Conservation (phyloP, 23 red algal genomes). For the Agarophyton chilense region DNA sequence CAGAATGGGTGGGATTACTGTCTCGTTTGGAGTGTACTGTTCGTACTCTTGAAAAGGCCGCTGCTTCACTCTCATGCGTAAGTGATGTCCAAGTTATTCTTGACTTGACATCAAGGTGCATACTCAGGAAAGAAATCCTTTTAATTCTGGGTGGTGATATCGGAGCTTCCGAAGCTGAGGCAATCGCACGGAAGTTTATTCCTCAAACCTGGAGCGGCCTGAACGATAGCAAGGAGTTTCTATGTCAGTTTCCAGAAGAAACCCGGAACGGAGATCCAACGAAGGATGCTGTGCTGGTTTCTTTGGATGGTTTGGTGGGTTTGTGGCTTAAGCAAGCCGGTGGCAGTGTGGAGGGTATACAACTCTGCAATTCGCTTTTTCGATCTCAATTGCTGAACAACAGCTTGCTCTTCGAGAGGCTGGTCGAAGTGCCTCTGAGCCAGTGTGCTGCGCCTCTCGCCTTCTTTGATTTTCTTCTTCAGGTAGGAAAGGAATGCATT, state of each 20-base stretch:
- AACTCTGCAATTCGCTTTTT: neutral
- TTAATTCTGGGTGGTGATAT: neutral
- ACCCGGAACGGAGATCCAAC: neutral
- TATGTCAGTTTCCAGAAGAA: neutral
- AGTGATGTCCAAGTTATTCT: conserved; percentile 54
- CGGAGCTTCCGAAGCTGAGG: conserved; percentile 19
- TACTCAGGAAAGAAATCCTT: conserved; percentile 20
- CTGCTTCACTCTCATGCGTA: conserved; percentile 6
- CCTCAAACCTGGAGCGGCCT: conserved; percentile 8
- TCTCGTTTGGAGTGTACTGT: conserved; percentile 17
- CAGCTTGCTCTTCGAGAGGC: neutral
- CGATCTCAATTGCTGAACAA: neutral
- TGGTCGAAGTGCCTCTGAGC: neutral
- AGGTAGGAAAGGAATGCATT: neutral
- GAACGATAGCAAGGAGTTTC: neutral
- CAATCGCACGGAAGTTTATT: conserved; percentile 28
- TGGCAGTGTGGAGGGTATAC: neutral
- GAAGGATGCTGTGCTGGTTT: neutral
- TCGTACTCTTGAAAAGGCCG: neutral
- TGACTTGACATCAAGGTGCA: conserved; percentile 56
- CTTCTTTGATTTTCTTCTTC: neutral
- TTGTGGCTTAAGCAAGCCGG: conserved; percentile 25
- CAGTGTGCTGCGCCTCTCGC: too few species aligned
- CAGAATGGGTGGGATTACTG: conserved; percentile 58
- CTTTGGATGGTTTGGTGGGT: neutral